A percentile compares a stretch with the other conserved stretches of the same genome.
Conservation (phyloP, 1,139 yeast genomes). For the Geotrichum candidum region DNA sequence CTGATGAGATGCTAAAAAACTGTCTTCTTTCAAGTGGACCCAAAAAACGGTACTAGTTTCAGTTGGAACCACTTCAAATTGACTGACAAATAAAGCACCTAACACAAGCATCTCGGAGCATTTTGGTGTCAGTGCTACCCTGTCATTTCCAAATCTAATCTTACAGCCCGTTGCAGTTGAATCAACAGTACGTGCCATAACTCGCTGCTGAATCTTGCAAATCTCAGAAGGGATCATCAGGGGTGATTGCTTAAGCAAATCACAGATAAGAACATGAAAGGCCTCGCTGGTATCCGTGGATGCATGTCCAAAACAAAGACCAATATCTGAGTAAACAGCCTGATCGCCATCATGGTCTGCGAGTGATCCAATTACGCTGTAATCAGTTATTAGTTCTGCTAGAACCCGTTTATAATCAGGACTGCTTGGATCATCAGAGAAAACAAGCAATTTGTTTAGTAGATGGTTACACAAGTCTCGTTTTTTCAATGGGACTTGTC, state of each 20-base stretch:
- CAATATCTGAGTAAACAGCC: not conserved
- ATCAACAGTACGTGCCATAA: not conserved
- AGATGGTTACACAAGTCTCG: not conserved
- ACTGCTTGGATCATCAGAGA: not conserved
- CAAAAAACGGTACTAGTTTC: too few relatives aligned
- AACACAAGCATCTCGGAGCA: too few relatives aligned
- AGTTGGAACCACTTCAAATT: too few relatives aligned
- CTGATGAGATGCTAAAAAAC: too few relatives aligned
- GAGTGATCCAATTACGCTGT: not conserved
- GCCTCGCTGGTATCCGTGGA: not conserved
- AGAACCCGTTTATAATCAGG: not conserved
- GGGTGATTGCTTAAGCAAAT: not conserved
- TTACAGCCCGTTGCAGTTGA: not conserved
- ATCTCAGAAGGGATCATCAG: not conserved
- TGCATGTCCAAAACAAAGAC: not conserved
- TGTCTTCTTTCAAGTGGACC: too few relatives aligned
- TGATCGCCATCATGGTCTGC: not conserved
- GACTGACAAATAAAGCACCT: too few relatives aligned
- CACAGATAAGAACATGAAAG: not conserved
- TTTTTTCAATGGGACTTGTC: not conserved
- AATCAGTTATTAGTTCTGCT: not conserved
- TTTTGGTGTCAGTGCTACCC: too few relatives aligned
- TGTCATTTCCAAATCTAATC: not conserved
- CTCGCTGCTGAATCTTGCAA: not conserved
- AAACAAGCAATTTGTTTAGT: not conserved